phyloP scores from a whole-genome alignment of 306 rosid species.

The Cucurbita argyrosperma region DNA sequence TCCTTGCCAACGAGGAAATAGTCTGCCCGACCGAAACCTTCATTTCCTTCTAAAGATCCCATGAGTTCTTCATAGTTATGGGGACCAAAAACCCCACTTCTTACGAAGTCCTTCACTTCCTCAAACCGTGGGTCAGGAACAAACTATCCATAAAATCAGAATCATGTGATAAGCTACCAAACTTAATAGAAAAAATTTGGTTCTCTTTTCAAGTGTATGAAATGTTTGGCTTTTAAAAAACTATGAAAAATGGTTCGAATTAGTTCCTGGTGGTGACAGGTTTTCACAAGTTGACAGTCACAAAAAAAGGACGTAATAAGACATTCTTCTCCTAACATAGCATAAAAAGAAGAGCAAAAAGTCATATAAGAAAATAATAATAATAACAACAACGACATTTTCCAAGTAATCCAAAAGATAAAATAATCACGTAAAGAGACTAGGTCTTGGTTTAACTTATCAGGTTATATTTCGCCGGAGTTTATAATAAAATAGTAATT shows the following conservation, averaged over 20 bases:
- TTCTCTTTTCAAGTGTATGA: background rate
- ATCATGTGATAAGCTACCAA: background rate
- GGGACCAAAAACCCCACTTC: conserved; percentile 70
- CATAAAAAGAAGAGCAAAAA: background rate
- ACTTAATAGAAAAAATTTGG: background rate
- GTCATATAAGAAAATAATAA: background rate
- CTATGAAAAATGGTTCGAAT: background rate
- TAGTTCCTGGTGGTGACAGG: background rate
- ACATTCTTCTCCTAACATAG: background rate
- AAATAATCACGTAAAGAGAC: background rate
- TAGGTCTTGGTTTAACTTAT: background rate
- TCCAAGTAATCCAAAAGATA: background rate
- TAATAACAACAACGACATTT: background rate
- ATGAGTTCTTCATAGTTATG: conserved; percentile 61
- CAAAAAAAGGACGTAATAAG: background rate
- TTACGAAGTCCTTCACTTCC: conserved; percentile 63
- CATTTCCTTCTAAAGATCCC: conserved; percentile 80
- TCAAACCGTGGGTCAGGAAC: conserved; percentile 83
- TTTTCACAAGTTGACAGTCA: background rate
- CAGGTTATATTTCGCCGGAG: background rate
- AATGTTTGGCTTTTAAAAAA: background rate
- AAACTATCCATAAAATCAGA: conserved; percentile 26
- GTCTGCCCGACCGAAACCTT: conserved; percentile 89
- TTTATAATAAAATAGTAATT: background rate
- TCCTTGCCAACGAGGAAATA: conserved; percentile 91